Percentiles rank a stretch among this genome's conserved stretches.
These are phyloP conservation scores for Lipomyces kockii DNA, from an alignment of 805 yeast genomes.

Conservation along the genomic window DNA sequence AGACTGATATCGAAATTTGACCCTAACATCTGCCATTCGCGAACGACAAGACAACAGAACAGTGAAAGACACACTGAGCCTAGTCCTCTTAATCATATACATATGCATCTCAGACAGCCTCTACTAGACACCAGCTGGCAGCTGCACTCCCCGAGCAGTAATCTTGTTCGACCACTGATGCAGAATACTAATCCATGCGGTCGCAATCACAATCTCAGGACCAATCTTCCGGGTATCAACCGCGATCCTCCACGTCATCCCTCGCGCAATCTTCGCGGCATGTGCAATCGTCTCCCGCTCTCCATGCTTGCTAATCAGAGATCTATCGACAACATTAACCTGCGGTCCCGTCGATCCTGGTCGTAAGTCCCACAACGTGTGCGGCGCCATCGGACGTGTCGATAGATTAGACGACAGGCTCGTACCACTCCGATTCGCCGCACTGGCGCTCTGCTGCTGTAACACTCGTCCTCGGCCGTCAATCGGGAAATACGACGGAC, in stretches of 20 bases:
- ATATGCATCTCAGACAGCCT: not conserved
- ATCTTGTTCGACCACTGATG: conserved; percentile 26
- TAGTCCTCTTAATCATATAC: not conserved
- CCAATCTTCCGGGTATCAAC: conserved; percentile 26
- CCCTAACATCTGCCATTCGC: not conserved
- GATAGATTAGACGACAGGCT: not conserved
- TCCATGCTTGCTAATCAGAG: not conserved
- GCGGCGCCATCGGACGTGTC: not conserved
- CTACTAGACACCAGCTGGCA: conserved; percentile 19
- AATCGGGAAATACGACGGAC: not conserved
- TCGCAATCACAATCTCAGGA: conserved; percentile 34
- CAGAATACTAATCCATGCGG: conserved; percentile 36
- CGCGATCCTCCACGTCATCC: conserved; percentile 32
- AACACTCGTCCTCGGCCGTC: conserved; percentile 6
- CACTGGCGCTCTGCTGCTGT: conserved; percentile 6
- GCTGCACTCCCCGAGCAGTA: conserved; percentile 15
- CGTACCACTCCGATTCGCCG: not conserved
- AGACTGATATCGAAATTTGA: conserved; percentile 1
- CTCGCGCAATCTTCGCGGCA: conserved; percentile 26
- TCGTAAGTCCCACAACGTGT: conserved; percentile 9
- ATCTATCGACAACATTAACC: conserved; percentile 1
- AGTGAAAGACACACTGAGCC: conserved; percentile 10
- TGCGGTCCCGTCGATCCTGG: conserved; percentile 12
- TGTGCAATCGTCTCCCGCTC: conserved; percentile 29
- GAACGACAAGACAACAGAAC: conserved; percentile 2